Conservation (phyloP, 192 early-diverging fungal genomes). For the Lobosporangium transversale region DNA sequence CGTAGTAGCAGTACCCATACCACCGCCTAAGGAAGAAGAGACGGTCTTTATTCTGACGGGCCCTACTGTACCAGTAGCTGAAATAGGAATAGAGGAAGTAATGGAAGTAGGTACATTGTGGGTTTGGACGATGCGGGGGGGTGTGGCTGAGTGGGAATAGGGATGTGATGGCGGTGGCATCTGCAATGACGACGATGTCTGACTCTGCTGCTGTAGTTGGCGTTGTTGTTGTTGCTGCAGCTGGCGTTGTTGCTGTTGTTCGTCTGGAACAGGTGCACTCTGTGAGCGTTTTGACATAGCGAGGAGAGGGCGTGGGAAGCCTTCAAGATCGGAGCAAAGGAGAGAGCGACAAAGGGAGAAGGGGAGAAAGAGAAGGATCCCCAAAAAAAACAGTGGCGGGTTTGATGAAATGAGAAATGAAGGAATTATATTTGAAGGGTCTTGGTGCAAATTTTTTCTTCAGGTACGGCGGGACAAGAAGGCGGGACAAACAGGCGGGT, state of each 20-base stretch:
- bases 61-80: not conserved
- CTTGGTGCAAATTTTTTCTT: too few relatives aligned
- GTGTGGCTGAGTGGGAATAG: not conserved
- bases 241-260: not conserved
- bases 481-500: too few relatives aligned
- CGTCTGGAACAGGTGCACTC: not conserved
- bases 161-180: not conserved
- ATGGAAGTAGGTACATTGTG: not conserved
- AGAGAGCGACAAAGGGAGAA: not conserved
- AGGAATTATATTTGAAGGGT: not conserved
- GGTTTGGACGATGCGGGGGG: too few relatives aligned
- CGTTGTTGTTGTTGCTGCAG: constrained; percentile 4
- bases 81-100: not conserved
- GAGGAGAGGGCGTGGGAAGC: not conserved
- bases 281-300: not conserved
- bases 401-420: not conserved
- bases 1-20: not conserved
- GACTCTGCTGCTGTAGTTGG: not conserved
- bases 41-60: not conserved
- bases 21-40: not conserved
- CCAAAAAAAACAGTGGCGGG: too few relatives aligned
- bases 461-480: too few relatives aligned
- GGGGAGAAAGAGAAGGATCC: not conserved
- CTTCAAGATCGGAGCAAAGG: not conserved
- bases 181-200: too few relatives aligned